Evolutionary conservation across 768 basidiomycete genomes (phyloP).

Genomic region (Candolleomyces eurysporus): DNA sequence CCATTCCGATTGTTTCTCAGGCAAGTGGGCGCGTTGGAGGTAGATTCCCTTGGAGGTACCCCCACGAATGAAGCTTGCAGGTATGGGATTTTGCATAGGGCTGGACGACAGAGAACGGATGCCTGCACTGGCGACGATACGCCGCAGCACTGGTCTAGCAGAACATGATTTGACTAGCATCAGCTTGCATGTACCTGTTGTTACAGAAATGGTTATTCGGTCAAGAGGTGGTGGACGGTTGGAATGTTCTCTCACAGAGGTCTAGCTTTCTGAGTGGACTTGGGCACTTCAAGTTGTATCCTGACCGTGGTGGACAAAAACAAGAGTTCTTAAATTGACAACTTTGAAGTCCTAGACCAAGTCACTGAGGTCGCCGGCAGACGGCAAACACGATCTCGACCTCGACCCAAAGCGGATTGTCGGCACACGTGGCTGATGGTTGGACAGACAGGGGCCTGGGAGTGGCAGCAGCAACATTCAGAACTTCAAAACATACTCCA

Average conservation of each 20-base stretch:
- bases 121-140: not conserved
- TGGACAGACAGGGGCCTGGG: not conserved
- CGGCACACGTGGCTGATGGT: not conserved
- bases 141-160: not conserved
- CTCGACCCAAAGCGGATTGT: too few species aligned
- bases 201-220: too few species aligned
- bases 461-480: not conserved
- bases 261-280: too few species aligned
- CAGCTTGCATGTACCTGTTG: not conserved
- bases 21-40: conserved; percentile 52
- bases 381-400: too few species aligned
- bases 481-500: not conserved
- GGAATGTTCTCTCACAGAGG: too few species aligned
- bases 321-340: too few species aligned
- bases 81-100: conserved; percentile 35
- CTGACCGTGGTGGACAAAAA: too few species aligned
- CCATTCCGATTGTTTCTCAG: conserved; percentile 51
- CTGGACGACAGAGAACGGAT: conserved; percentile 2
- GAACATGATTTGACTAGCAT: not conserved
- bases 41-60: conserved; percentile 82
- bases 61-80: conserved; percentile 61
- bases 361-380: too few species aligned
- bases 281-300: too few species aligned
- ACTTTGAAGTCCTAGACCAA: too few species aligned
- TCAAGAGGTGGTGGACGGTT: too few species aligned